These are phyloP conservation scores for Thinopyrum elongatum DNA, from an alignment of 176 grass and related monocot species.

Conservation along the genomic window DNA sequence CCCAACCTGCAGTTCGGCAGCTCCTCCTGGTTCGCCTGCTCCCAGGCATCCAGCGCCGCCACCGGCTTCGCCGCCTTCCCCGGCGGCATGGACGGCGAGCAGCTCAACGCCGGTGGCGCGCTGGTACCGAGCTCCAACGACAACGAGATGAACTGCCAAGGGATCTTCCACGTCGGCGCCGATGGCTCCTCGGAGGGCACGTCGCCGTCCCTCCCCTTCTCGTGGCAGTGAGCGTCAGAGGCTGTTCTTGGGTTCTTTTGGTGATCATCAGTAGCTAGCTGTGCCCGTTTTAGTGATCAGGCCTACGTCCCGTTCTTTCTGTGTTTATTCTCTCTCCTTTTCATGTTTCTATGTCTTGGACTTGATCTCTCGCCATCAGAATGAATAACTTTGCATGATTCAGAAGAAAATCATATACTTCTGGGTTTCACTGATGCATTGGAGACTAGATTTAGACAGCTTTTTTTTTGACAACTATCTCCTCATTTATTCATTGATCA, in stretches of 20 bases:
- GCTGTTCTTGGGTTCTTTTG: neutral
- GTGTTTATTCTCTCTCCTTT: neutral
- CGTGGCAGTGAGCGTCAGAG: constrained; percentile 32
- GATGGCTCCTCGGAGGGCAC: constrained; percentile 62
- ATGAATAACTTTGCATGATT: constrained; percentile 22
- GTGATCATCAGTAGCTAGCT: neutral
- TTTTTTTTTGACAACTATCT: too few species aligned
- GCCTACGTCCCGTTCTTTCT: constrained; percentile 3
- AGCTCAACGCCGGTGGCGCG: constrained; percentile 22
- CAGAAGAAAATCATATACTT: neutral
- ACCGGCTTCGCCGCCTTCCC: constrained; percentile 42
- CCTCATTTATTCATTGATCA: too few species aligned
- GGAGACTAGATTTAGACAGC: too few species aligned
- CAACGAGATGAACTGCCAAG: constrained; percentile 52
- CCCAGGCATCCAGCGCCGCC: constrained; percentile 24
- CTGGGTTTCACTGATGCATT: too few species aligned
- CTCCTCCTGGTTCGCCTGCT: constrained; percentile 42
- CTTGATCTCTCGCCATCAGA: neutral
- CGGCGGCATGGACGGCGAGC: constrained; percentile 36
- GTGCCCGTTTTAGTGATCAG: neutral
- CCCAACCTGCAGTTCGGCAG: constrained; percentile 41
- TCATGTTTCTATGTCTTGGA: neutral
- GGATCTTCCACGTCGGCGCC: constrained; percentile 58
- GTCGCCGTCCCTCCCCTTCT: constrained; percentile 50
- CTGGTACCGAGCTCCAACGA: constrained; percentile 39